Evolutionary conservation across 306 rosid species (phyloP).

Genomic region (Hippophae tibetana): DNA sequence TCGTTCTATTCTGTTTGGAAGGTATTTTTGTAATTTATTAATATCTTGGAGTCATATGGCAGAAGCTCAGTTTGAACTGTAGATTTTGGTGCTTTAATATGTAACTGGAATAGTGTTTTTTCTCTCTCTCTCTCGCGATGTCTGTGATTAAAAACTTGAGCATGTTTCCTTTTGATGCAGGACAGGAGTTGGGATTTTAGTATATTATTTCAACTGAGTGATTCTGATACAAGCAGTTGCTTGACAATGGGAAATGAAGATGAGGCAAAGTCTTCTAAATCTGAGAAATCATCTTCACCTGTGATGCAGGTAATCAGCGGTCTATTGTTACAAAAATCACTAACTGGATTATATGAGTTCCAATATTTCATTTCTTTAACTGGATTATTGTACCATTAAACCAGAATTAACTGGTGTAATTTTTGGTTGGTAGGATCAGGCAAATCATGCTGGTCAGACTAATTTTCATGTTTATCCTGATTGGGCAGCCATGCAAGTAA

Average conservation of each 20-base stretch:
- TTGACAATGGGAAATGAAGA: slow-evolving; percentile 64
- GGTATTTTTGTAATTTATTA: slow-evolving; percentile 40
- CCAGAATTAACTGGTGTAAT: neutral
- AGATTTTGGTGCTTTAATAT: neutral
- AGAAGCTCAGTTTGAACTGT: neutral
- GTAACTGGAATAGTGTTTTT: neutral
- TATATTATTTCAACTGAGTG: slow-evolving; percentile 20
- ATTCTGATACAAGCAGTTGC: slow-evolving; percentile 11
- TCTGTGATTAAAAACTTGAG: slow-evolving; percentile 11
- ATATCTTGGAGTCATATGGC: neutral
- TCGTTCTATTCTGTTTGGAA: slow-evolving; percentile 10
- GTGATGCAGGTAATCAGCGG: slow-evolving; percentile 42
- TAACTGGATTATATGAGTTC: neutral
- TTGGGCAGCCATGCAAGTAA: slow-evolving; percentile 98
- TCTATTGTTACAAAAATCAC: neutral
- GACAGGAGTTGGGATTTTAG: neutral
- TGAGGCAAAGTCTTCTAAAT: slow-evolving; percentile 53
- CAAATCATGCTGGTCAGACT: slow-evolving; percentile 40
- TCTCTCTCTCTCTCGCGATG: neutral
- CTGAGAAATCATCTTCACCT: slow-evolving; percentile 64
- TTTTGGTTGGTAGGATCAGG: slow-evolving; percentile 47
- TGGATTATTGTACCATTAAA: neutral
- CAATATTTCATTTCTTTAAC: slow-evolving; percentile 7
- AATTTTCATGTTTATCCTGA: slow-evolving; percentile 70
- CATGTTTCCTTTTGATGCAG: slow-evolving; percentile 14